These are phyloP conservation scores for Globisporangium recalcitrans DNA, from an alignment of 352 stramenopile species.

Conservation along the genomic window DNA sequence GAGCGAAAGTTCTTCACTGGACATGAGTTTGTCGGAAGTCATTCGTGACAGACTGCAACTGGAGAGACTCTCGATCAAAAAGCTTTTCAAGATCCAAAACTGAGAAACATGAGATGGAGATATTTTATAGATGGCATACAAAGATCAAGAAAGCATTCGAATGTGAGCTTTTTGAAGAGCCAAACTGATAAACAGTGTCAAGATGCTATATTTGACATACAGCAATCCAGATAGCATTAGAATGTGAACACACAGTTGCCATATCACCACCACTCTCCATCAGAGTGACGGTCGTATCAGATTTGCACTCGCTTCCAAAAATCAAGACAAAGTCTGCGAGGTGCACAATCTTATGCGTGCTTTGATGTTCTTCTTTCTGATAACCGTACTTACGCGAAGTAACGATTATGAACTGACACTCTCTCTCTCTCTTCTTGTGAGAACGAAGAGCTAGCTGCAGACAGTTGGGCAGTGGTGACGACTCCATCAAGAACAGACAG, in stretches of 20 bases:
- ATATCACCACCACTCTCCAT: neutral
- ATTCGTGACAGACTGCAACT: too few relatives aligned
- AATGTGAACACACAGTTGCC: neutral
- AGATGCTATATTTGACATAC: neutral
- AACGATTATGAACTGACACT: neutral
- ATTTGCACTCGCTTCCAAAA: neutral
- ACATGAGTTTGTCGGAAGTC: too few relatives aligned
- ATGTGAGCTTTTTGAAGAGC: neutral
- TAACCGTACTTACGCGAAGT: slow-evolving; percentile 6
- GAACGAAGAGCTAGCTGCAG: neutral
- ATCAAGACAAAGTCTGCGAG: too few relatives aligned
- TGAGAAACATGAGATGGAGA: neutral
- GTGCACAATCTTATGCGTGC: neutral
- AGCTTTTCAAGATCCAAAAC: neutral
- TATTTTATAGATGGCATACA: neutral
- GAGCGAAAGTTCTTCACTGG: too few relatives aligned
- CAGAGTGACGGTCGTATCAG: neutral
- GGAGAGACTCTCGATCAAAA: too few relatives aligned
- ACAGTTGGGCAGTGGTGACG: neutral
- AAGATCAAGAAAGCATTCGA: neutral
- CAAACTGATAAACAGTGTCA: neutral
- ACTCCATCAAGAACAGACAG: neutral
- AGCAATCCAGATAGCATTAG: neutral
- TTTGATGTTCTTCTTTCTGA: slow-evolving; percentile 5
- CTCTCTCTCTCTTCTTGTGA: neutral